A percentile compares a stretch with the other conserved stretches of the same genome.
Conservation (phyloP, 2,329 filamentous ascomycete species). For the Aureobasidium pullulans region DNA sequence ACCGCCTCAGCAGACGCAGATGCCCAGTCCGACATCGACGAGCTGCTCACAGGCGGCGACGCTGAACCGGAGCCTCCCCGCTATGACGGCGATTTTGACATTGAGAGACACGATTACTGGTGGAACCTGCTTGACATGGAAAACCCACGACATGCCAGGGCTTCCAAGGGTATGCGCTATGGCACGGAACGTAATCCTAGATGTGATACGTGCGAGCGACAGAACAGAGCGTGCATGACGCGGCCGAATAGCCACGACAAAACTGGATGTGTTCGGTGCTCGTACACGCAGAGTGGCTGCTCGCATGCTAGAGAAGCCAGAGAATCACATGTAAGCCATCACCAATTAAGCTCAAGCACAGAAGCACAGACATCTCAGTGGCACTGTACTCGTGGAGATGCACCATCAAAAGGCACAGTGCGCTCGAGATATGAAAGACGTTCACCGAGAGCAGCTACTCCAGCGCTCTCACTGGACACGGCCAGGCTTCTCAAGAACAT, state of each 20-base stretch:
- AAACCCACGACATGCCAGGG: conserved; percentile 8
- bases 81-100: conserved; percentile 10
- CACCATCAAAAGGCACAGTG: too few species aligned
- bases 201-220: conserved; percentile 9
- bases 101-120: conserved; percentile 12
- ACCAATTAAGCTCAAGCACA: too few species aligned
- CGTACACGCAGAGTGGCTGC: conserved; percentile 9
- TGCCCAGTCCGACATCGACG: conserved; percentile 8
- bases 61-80: conserved; percentile 9
- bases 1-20: neutral
- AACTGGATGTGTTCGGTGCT: conserved; percentile 12
- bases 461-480: too few species aligned
- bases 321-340: conserved; percentile 5
- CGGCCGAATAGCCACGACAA: conserved; percentile 11
- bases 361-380: too few species aligned
- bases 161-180: conserved; percentile 11
- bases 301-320: conserved; percentile 12
- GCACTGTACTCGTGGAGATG: too few species aligned
- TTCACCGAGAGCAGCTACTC: too few species aligned
- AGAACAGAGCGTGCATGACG: conserved; percentile 8
- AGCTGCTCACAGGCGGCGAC: neutral
- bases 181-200: conserved; percentile 6
- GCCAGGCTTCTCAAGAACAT: too few species aligned
- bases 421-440: too few species aligned
- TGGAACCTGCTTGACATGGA: conserved; percentile 8